Evolutionary conservation across 371 early-diverging fungal genomes (phyloP), one percentile per base, ranked within the genome.

Genomic region (Mortierella sp.): DNA sequence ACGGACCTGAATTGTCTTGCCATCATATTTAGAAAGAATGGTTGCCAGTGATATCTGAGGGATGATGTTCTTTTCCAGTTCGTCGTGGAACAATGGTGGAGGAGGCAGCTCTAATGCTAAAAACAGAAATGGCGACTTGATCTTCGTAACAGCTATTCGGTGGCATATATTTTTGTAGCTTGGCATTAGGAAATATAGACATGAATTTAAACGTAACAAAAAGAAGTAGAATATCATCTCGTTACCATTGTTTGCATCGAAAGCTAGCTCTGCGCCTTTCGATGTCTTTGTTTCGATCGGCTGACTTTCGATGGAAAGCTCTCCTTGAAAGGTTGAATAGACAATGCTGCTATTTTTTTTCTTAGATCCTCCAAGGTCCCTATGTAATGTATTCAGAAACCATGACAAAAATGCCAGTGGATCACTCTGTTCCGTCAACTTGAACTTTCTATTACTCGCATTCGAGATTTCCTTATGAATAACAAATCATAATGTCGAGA

Each of bases 81-180:
- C 96, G 77, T 96, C 96, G 49, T 93, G 91, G 81, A 96, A 98
- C 40, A 99, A 84, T 3, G 98, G 99, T 28, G 94, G 91, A 10
- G 96, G 95, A 12, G 98, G 99, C 31, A 98, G 83, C 69, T 99
- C 98, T 65, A 99, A 81, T 0, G 95, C 91, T 59, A 99, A 85
- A 55, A 96, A 90, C 61, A 97, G 74, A 79, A 98, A 98, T 1
- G 98, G 96, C 2, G 85, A 80, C 1, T 71, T 82, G 4, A 66
- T 83, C 42, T 83, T 83, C 6, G 77, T 83, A 51, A 90, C 86
- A 56, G 87, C 93, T 89, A 76, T 49, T 9, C 49, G 51, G 26
- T 56, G 35, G 22, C 61, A 51, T 32, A 26, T 9, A 42, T 64
- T 5, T 5, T 47, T 2, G 45, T 17, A n/a, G n/a, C n/a, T 47